Evolutionary conservation across 805 yeast genomes (phyloP).

Genomic region (Torulaspora maleeae): DNA sequence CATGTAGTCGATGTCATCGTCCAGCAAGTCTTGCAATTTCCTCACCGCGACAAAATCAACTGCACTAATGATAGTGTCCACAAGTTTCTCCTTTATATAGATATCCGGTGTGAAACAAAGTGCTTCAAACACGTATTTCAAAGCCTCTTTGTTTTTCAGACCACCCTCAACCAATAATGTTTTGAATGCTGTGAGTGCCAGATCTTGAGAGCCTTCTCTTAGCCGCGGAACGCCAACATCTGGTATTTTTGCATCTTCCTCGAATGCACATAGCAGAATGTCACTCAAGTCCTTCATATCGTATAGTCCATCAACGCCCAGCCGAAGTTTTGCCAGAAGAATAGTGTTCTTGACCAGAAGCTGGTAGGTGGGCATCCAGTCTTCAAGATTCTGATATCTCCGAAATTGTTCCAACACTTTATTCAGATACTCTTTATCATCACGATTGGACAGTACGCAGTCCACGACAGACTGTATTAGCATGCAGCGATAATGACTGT

Average conservation of each 20-base stretch:
- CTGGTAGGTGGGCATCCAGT: constrained; percentile 74
- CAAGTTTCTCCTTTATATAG: constrained; percentile 47
- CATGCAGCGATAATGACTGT: constrained; percentile 57
- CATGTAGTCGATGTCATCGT: constrained; percentile 52
- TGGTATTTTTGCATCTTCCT: constrained; percentile 35
- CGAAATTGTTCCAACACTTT: constrained; percentile 63
- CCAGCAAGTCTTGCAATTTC: constrained; percentile 58
- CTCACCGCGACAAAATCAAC: constrained; percentile 64
- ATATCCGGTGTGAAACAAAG: constrained; percentile 53
- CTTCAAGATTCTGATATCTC: constrained; percentile 73
- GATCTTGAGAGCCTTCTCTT: constrained; percentile 39
- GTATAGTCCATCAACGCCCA: constrained; percentile 54
- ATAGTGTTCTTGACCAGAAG: constrained; percentile 44
- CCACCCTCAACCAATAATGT: constrained; percentile 75
- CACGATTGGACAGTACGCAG: constrained; percentile 34
- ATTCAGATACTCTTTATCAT: constrained; percentile 39
- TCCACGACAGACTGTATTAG: constrained; percentile 53
- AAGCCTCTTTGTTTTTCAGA: constrained; percentile 54
- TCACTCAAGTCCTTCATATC: constrained; percentile 43
- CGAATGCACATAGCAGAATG: constrained; percentile 53
- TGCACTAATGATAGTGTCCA: constrained; percentile 44
- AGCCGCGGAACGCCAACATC: constrained; percentile 10
- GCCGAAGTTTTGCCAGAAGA: constrained; percentile 54
- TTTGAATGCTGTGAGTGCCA: constrained; percentile 63
- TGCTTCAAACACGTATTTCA: constrained; percentile 57